These are phyloP conservation scores for Adiantum capillusveneris DNA, from an alignment of 75 land plant genomes.

Conservation along the genomic window DNA sequence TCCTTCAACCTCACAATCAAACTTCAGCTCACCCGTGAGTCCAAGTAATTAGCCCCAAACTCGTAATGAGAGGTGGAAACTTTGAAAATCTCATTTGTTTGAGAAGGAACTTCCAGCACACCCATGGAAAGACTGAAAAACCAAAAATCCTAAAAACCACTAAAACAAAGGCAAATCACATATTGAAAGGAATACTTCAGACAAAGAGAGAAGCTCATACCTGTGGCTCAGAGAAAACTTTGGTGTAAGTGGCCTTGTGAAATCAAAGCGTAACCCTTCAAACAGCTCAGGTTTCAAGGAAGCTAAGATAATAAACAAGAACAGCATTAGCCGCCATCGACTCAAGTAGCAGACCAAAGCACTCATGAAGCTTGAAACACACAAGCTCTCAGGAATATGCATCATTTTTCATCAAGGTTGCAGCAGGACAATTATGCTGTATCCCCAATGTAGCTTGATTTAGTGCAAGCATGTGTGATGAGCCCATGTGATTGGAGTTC, in stretches of 20 bases:
- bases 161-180: background rate
- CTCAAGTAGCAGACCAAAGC: too few relatives aligned
- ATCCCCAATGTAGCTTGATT: too few relatives aligned
- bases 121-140: constrained; percentile 82
- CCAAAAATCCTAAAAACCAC: background rate
- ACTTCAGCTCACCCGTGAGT: constrained; percentile 48
- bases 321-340: too few relatives aligned
- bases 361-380: too few relatives aligned
- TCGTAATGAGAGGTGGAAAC: constrained; percentile 89
- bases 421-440: too few relatives aligned
- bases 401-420: too few relatives aligned
- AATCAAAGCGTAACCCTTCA: constrained; percentile 96
- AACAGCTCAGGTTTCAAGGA: constrained; percentile 88
- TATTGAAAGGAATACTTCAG: background rate
- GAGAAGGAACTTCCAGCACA: constrained; percentile 70
- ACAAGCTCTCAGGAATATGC: too few relatives aligned
- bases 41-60: constrained; percentile 94
- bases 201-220: constrained; percentile 16
- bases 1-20: background rate
- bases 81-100: constrained; percentile 74
- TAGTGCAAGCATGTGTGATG: too few relatives aligned
- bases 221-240: constrained; percentile 91
- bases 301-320: constrained; percentile 18
- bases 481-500: too few relatives aligned
- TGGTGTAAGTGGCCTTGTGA: constrained; percentile 76